Evolutionary conservation across 495 filamentous ascomycete genomes (phyloP).

Genomic region (Penicillium goetzii): DNA sequence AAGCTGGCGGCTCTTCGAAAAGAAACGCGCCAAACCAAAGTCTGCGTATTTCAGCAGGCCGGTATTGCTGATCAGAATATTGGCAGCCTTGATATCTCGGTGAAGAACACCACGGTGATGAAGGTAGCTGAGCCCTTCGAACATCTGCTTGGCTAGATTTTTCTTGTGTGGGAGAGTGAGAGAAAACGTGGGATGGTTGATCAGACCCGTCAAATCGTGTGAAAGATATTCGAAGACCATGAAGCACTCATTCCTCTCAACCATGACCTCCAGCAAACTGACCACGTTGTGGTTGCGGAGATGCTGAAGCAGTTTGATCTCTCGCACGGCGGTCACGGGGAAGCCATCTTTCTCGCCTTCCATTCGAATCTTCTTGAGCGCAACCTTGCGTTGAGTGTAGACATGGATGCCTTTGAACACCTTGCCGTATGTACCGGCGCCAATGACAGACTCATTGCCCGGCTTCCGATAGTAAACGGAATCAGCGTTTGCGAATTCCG

Average conservation of each 20-base stretch:
- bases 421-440: constrained; percentile 93
- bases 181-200: constrained; percentile 93
- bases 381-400: constrained; percentile 87
- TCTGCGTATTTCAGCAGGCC: constrained; percentile 92
- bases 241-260: constrained; percentile 96
- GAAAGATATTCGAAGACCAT: constrained; percentile 99
- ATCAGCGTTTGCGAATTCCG: constrained; percentile 74
- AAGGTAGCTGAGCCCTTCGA: constrained; percentile 92
- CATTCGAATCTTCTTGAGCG: constrained; percentile 93
- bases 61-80: constrained; percentile 88
- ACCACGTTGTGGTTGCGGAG: constrained; percentile 92
- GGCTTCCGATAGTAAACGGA: constrained; percentile 92
- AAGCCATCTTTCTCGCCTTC: constrained; percentile 97
- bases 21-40: constrained; percentile 97
- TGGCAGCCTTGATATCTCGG: constrained; percentile 93
- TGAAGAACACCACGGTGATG: constrained; percentile 93
- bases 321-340: constrained; percentile 93
- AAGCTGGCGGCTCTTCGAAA: constrained; percentile 86
- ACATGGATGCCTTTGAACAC: constrained; percentile 98
- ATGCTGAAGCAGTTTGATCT: constrained; percentile 94
- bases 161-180: constrained; percentile 89
- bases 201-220: constrained; percentile 83
- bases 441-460: constrained; percentile 91
- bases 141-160: constrained; percentile 89
- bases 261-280: constrained; percentile 85